These are phyloP conservation scores for Cladosporium oxysporum DNA, from an alignment of 2,329 filamentous ascomycete genomes.

Conservation along the genomic window DNA sequence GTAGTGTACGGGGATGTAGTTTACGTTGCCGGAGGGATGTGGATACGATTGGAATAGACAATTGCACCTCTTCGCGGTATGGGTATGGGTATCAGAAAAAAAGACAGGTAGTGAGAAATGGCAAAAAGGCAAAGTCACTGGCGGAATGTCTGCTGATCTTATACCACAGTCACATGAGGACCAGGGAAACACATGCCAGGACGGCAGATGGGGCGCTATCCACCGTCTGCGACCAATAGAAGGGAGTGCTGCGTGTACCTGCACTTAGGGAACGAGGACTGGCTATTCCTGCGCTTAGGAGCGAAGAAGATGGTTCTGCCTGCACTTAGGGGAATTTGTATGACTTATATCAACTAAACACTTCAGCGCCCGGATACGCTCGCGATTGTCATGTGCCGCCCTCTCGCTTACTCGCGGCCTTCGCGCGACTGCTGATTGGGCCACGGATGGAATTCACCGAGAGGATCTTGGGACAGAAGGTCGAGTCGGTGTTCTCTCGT, in stretches of 20 bases:
- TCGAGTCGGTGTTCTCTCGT: neutral
- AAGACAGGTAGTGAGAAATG: neutral
- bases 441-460: neutral
- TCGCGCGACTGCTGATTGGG: slow-evolving; percentile 18
- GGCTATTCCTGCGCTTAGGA: slow-evolving; percentile 21
- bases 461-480: neutral
- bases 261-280: slow-evolving; percentile 17
- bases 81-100: neutral
- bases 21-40: neutral
- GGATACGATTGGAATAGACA: neutral
- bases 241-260: slow-evolving; percentile 13
- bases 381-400: slow-evolving; percentile 11
- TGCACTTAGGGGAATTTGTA: slow-evolving; percentile 20
- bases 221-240: slow-evolving; percentile 6
- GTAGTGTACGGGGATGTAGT: slow-evolving; percentile 10
- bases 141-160: slow-evolving; percentile 13
- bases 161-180: slow-evolving; percentile 9
- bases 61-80: neutral
- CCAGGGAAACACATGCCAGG: slow-evolving; percentile 4
- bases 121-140: slow-evolving; percentile 6
- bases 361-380: slow-evolving; percentile 10
- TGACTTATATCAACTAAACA: slow-evolving; percentile 19
- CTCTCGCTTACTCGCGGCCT: slow-evolving; percentile 18
- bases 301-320: slow-evolving; percentile 11
- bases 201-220: slow-evolving; percentile 12